Conservation (phyloP, 2,329 filamentous ascomycete genomes). For the Septoria linicola region DNA sequence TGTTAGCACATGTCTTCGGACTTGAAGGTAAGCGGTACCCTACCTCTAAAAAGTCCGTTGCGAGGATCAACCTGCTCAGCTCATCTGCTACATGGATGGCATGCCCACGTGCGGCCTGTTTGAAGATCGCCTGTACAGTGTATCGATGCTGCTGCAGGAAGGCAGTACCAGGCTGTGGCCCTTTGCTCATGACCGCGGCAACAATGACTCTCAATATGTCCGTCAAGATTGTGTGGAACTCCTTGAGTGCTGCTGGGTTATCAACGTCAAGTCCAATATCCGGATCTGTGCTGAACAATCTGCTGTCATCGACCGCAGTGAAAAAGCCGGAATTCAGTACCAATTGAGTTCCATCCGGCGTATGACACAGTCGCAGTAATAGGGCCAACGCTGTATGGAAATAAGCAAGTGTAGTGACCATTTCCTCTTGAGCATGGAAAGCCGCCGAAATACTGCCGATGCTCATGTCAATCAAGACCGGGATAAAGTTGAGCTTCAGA, state of each 20-base stretch:
- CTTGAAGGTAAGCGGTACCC: too few species aligned
- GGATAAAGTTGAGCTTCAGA: slow-evolving; percentile 84
- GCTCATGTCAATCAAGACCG: slow-evolving; percentile 82
- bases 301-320: slow-evolving; percentile 72
- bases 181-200: slow-evolving; percentile 76
- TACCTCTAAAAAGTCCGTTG: slow-evolving; percentile 85
- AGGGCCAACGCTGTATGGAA: slow-evolving; percentile 77
- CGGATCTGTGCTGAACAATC: slow-evolving; percentile 85
- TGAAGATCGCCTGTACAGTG: slow-evolving; percentile 84
- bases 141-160: slow-evolving; percentile 82
- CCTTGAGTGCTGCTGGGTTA: slow-evolving; percentile 68
- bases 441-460: slow-evolving; percentile 75
- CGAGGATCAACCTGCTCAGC: slow-evolving; percentile 76
- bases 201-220: slow-evolving; percentile 78
- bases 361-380: slow-evolving; percentile 80
- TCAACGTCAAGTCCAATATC: slow-evolving; percentile 80
- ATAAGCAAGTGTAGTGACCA: slow-evolving; percentile 56
- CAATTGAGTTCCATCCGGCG: slow-evolving; percentile 76
- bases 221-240: slow-evolving; percentile 81
- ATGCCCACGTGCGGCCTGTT: slow-evolving; percentile 58
- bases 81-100: slow-evolving; percentile 78
- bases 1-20: background rate
- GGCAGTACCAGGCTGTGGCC: slow-evolving; percentile 69
- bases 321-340: slow-evolving; percentile 90
- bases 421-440: slow-evolving; percentile 48